A percentile compares a stretch with the other conserved stretches of the same genome.
phyloP scores from a whole-genome alignment of 1,284 basidiomycete species.

The Austroboletus novae-zelandiae region DNA sequence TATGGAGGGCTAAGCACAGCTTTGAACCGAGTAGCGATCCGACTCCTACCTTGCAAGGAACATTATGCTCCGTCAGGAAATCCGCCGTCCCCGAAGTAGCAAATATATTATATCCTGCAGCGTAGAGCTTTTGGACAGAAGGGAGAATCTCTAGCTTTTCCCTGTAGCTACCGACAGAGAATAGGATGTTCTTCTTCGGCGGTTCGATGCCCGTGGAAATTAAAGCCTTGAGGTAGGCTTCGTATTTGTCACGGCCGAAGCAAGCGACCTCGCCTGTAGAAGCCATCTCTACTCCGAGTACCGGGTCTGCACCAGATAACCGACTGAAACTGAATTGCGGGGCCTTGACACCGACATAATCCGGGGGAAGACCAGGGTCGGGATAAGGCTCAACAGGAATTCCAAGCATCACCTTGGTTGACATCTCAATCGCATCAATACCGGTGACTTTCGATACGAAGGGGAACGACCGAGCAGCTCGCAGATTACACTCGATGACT shows the following conservation, averaged over 20 bases:
- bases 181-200: constrained; percentile 94
- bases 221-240: constrained; percentile 96
- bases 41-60: constrained; percentile 73
- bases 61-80: constrained; percentile 86
- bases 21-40: neutral
- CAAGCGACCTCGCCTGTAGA: constrained; percentile 99
- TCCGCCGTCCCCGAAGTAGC: constrained; percentile 97
- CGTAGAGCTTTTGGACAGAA: constrained; percentile 94
- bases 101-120: constrained; percentile 95
- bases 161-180: constrained; percentile 94
- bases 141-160: constrained; percentile 98
- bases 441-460: constrained; percentile 99
- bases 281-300: constrained; percentile 99
- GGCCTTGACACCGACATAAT: constrained; percentile 98
- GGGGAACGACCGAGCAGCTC: constrained; percentile 97
- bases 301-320: constrained; percentile 93
- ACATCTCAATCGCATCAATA: constrained; percentile 96
- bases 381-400: constrained; percentile 91
- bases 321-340: constrained; percentile 98
- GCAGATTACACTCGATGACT: constrained; percentile 99
- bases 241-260: constrained; percentile 97
- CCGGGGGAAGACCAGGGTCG: constrained; percentile 78
- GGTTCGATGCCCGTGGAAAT: constrained; percentile 94
- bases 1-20: constrained; percentile 31
- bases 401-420: constrained; percentile 97